A percentile compares a stretch with the other conserved stretches of the same genome.
Evolutionary conservation across 2,329 filamentous ascomycete genomes (phyloP).

Genomic region (Aotearoamyces nothofagi): DNA sequence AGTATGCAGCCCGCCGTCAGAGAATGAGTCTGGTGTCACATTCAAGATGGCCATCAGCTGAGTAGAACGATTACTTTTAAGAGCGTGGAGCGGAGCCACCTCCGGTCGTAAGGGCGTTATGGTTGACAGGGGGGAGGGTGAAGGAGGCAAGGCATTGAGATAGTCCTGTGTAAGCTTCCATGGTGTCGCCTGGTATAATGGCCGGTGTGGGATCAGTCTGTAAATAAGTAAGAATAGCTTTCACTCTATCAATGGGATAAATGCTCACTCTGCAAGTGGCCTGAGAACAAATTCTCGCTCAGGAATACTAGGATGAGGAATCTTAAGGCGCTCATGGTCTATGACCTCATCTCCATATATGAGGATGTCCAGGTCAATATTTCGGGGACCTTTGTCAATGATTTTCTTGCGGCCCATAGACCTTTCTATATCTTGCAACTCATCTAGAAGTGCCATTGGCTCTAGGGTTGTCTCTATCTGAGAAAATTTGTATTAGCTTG

Average conservation of each 20-base stretch:
- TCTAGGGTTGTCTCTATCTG: slow-evolving; percentile 72
- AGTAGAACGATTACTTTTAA: slow-evolving; percentile 40
- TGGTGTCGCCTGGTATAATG: slow-evolving; percentile 35
- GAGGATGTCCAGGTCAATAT: slow-evolving; percentile 87
- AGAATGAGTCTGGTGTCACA: slow-evolving; percentile 92
- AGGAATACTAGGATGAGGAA: slow-evolving; percentile 73
- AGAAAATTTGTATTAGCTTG: background rate
- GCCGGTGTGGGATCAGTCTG: slow-evolving; percentile 39
- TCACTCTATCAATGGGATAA: background rate
- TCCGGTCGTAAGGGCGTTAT: slow-evolving; percentile 37
- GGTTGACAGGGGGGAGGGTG: slow-evolving; percentile 36
- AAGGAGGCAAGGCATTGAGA: slow-evolving; percentile 39
- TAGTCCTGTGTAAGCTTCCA: slow-evolving; percentile 47
- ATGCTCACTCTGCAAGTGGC: slow-evolving; percentile 60
- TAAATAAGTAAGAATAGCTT: slow-evolving; percentile 6
- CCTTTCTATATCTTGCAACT: slow-evolving; percentile 72
- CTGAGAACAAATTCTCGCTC: slow-evolving; percentile 90
- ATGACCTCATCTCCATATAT: slow-evolving; percentile 59
- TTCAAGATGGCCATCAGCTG: slow-evolving; percentile 91
- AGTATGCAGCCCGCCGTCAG: slow-evolving; percentile 62
- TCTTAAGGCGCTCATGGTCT: slow-evolving; percentile 55
- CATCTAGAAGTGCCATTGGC: slow-evolving; percentile 62
- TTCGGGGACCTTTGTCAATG: slow-evolving; percentile 85
- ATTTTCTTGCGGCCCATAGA: slow-evolving; percentile 66
- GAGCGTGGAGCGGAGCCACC: slow-evolving; percentile 40